phyloP scores from a whole-genome alignment of 2,329 filamentous ascomycete genomes.

The Talaromyces sp. region DNA sequence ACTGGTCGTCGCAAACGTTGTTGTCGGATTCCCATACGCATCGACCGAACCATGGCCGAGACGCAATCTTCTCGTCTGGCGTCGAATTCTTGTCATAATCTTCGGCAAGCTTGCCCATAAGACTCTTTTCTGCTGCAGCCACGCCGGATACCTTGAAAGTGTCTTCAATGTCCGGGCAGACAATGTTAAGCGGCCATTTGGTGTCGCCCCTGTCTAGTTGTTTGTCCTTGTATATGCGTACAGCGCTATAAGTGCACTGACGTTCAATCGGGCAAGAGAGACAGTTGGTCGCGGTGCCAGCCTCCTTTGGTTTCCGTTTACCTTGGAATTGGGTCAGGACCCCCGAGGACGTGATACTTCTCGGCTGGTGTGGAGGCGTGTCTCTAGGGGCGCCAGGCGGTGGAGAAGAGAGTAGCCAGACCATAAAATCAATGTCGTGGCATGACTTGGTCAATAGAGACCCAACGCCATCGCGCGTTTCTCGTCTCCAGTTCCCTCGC shows the following conservation, averaged over 20 bases:
- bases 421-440: constrained; percentile 87
- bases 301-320: constrained; percentile 67
- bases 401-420: constrained; percentile 85
- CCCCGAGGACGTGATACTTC: constrained; percentile 69
- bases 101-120: constrained; percentile 46
- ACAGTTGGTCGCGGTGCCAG: constrained; percentile 80
- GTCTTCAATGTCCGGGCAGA: constrained; percentile 89
- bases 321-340: constrained; percentile 72
- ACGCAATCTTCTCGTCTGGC: constrained; percentile 49
- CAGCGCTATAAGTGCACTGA: constrained; percentile 79
- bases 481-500: constrained; percentile 85
- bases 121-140: constrained; percentile 46
- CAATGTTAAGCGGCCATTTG: constrained; percentile 79
- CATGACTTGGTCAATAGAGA: constrained; percentile 92
- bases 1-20: constrained; percentile 87
- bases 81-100: constrained; percentile 52
- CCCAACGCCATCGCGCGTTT: constrained; percentile 64
- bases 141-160: constrained; percentile 46
- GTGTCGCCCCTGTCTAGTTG: constrained; percentile 63
- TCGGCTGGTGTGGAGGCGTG: constrained; percentile 63
- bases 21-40: constrained; percentile 94
- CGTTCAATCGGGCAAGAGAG: constrained; percentile 69
- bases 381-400: constrained; percentile 36
- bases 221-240: constrained; percentile 71
- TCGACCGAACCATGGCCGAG: constrained; percentile 72